A percentile compares a stretch with the other conserved stretches of the same genome.
Evolutionary conservation across 75 land plant species (phyloP).

Genomic region (Cupressus sempervirens): DNA sequence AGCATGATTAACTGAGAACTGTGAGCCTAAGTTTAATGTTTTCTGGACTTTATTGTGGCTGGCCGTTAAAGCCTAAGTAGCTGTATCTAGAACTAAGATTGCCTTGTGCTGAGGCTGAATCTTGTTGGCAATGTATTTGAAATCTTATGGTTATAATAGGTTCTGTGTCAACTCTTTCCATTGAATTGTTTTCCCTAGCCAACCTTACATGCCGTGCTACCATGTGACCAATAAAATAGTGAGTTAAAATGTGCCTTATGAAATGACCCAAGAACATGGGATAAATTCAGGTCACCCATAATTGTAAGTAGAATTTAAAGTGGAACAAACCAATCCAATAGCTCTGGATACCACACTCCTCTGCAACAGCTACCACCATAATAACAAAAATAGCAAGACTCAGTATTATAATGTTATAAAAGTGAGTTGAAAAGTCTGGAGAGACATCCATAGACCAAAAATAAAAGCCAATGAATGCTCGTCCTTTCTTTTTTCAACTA

Average conservation of each 20-base stretch:
- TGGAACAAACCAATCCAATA: neutral
- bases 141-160: too few species aligned
- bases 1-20: too few species aligned
- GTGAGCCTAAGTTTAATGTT: too few species aligned
- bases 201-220: neutral
- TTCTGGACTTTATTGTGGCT: too few species aligned
- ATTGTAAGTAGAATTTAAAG: neutral
- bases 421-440: neutral
- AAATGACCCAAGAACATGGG: neutral
- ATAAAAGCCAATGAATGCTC: neutral
- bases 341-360: neutral
- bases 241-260: neutral
- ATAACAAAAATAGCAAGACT: neutral
- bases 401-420: neutral
- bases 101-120: too few species aligned
- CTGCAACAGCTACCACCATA: neutral
- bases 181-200: too few species aligned
- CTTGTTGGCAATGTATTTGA: too few species aligned
- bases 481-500: neutral
- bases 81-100: too few species aligned
- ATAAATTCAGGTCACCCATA: neutral
- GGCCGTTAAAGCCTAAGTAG: too few species aligned
- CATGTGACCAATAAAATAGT: neutral
- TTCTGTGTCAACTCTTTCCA: too few species aligned
- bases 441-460: neutral